Conservation (phyloP, 441 rosid genomes). For the Erodium trifolium region DNA sequence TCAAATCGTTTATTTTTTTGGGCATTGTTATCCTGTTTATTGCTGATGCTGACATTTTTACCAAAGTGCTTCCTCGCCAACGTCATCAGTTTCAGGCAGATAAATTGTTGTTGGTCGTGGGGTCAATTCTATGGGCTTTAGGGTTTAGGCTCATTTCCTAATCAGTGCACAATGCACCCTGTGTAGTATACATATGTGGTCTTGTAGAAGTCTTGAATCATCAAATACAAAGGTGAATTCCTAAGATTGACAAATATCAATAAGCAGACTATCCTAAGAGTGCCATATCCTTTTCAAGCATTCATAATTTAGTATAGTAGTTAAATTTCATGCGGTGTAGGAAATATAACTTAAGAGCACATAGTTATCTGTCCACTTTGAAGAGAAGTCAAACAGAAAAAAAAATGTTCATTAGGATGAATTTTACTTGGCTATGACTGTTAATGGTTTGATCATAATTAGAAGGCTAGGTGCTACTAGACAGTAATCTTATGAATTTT, state of each 20-base stretch:
- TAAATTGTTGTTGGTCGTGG: too few relatives aligned
- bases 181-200: too few relatives aligned
- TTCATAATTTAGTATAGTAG: background rate
- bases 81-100: too few relatives aligned
- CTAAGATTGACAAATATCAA: background rate
- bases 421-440: background rate
- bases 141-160: too few relatives aligned
- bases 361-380: background rate
- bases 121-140: too few relatives aligned
- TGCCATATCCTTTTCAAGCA: background rate
- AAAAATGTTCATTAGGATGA: background rate
- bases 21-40: too few relatives aligned
- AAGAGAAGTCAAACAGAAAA: background rate
- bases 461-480: background rate
- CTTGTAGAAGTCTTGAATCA: too few relatives aligned
- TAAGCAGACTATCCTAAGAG: conserved; percentile 1
- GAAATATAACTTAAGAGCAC: background rate
- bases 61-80: too few relatives aligned
- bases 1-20: too few relatives aligned
- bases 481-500: background rate
- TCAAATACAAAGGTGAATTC: too few relatives aligned
- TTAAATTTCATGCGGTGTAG: background rate
- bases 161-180: too few relatives aligned
- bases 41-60: too few relatives aligned
- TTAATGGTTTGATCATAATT: background rate